phyloP scores from a whole-genome alignment of 2,329 filamentous ascomycete species.

The Colletotrichum sp. region DNA sequence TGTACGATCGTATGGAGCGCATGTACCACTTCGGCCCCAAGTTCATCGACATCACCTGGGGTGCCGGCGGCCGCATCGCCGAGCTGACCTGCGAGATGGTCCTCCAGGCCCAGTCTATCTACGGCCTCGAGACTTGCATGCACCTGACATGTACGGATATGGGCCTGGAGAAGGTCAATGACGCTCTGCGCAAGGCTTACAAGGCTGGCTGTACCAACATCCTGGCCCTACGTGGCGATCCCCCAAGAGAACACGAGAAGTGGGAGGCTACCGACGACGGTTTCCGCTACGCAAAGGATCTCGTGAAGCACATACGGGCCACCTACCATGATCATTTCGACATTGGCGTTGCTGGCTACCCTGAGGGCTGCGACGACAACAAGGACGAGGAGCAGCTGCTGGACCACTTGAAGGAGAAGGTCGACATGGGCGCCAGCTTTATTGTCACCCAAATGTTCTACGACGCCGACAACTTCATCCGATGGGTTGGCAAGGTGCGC shows the following conservation, averaged over 20 bases:
- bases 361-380: conserved; percentile 94
- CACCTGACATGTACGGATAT: conserved; percentile 99
- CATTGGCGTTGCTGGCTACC: conserved; percentile 96
- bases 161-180: conserved; percentile 89
- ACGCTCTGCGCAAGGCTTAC: conserved; percentile 86
- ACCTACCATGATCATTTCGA: conserved; percentile 82
- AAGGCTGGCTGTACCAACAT: conserved; percentile 98
- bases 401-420: conserved; percentile 91
- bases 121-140: conserved; percentile 98
- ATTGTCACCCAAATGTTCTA: conserved; percentile 99
- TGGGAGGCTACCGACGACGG: conserved; percentile 89
- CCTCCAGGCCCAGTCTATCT: conserved; percentile 90
- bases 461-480: conserved; percentile 92
- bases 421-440: conserved; percentile 91
- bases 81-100: conserved; percentile 98
- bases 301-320: conserved; percentile 82
- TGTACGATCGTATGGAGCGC: conserved; percentile 99
- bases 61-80: conserved; percentile 88
- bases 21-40: conserved; percentile 95
- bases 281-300: conserved; percentile 90
- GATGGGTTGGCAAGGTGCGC: conserved; percentile 87
- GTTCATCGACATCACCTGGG: conserved; percentile 99
- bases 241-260: conserved; percentile 89
- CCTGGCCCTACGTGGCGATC: conserved; percentile 89
- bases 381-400: conserved; percentile 84